phyloP scores from a whole-genome alignment of 2,329 filamentous ascomycete species.

The Neonectria coccinea region DNA sequence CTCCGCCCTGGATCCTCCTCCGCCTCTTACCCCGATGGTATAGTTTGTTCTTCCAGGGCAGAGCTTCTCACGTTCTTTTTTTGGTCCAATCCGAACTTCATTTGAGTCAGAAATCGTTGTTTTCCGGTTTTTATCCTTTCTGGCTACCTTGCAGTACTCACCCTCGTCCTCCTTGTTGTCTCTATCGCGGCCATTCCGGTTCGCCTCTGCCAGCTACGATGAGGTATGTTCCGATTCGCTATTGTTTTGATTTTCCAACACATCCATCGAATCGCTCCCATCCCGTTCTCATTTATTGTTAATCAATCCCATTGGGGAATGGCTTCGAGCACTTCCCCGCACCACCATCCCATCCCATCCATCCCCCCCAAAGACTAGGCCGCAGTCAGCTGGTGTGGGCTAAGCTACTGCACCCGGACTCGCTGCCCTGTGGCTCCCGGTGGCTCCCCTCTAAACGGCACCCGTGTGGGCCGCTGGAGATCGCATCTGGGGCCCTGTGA shows the following conservation, averaged over 20 bases:
- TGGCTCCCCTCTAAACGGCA: neutral
- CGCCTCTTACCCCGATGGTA: neutral
- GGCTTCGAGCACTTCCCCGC: conserved; percentile 2
- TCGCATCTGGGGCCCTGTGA: neutral
- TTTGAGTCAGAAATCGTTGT: neutral
- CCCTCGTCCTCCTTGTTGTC: neutral
- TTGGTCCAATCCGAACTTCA: neutral
- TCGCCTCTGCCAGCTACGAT: neutral
- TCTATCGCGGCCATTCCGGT: neutral
- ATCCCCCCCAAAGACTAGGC: neutral
- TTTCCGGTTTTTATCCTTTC: neutral
- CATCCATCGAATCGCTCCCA: neutral
- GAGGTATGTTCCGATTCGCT: conserved; percentile 4
- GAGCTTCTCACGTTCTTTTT: neutral
- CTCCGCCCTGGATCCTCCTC: neutral
- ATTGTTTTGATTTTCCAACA: neutral
- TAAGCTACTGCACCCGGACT: neutral
- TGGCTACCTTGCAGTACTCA: neutral
- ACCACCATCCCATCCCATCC: neutral
- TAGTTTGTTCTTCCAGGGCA: neutral
- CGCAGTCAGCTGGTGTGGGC: neutral
- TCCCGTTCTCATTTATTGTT: neutral
- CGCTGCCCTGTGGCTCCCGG: neutral
- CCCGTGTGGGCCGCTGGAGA: neutral
- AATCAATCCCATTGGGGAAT: neutral